These are phyloP conservation scores for Ensete ventricosum DNA, from an alignment of 176 grass and related monocot genomes.

Conservation along the genomic window DNA sequence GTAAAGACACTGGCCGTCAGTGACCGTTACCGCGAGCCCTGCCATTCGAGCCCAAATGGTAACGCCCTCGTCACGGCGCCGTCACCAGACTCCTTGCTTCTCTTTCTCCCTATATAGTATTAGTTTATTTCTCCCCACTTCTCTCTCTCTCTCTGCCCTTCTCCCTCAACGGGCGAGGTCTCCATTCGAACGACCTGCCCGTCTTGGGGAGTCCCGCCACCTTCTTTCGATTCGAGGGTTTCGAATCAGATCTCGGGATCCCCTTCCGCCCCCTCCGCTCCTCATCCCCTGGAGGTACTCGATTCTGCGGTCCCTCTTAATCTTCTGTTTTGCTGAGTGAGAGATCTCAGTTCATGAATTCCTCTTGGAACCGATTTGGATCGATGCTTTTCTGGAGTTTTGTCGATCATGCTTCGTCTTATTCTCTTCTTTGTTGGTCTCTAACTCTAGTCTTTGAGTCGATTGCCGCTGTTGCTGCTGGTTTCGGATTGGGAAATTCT, in stretches of 20 bases:
- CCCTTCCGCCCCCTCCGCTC: constrained; percentile 22
- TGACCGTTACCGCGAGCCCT: neutral
- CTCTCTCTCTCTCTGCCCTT: neutral
- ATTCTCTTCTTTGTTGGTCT: neutral
- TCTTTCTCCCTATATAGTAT: neutral
- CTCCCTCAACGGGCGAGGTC: constrained; percentile 88
- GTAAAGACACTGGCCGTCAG: constrained; percentile 34
- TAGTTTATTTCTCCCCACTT: constrained; percentile 8
- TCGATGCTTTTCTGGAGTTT: neutral
- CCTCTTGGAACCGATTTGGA: neutral
- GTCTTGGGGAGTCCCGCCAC: constrained; percentile 25
- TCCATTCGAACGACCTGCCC: constrained; percentile 55
- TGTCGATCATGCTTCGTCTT: neutral
- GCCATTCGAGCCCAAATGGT: neutral
- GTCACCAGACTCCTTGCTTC: neutral
- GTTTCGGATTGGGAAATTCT: neutral
- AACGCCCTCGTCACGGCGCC: neutral
- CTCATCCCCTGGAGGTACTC: constrained; percentile 17
- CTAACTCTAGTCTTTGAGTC: neutral
- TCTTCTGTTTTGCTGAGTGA: constrained; percentile 6
- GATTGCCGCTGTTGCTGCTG: neutral
- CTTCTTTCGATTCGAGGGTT: constrained; percentile 77
- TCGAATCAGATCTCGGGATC: constrained; percentile 33
- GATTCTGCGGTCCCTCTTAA: neutral
- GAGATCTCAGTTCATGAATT: neutral